phyloP scores from a whole-genome alignment of 352 stramenopile genomes.

The Elongisporangium anandrum region DNA sequence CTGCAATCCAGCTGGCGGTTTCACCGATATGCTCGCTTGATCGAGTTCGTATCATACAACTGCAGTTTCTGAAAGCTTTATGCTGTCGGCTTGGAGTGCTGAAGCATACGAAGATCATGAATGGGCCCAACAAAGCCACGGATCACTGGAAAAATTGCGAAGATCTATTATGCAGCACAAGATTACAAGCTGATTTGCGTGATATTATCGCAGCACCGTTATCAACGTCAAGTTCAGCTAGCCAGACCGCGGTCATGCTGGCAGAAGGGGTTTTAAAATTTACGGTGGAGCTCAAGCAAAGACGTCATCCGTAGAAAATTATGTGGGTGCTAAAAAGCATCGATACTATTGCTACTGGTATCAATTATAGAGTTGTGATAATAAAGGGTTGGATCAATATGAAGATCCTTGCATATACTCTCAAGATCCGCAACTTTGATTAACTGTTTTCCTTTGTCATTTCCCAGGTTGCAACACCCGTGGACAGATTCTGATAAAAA shows the following conservation, averaged over 20 bases:
- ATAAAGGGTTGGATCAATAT: slow-evolving; percentile 16
- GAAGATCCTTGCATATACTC: not conserved
- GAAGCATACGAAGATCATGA: slow-evolving; percentile 4
- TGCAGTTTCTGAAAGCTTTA: slow-evolving; percentile 45
- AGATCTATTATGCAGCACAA: slow-evolving; percentile 44
- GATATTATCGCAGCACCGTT: slow-evolving; percentile 12
- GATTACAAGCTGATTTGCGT: slow-evolving; percentile 38
- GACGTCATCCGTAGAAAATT: slow-evolving; percentile 19
- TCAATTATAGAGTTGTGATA: slow-evolving; percentile 30
- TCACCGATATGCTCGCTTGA: slow-evolving; percentile 23
- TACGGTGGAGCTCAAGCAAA: slow-evolving; percentile 13
- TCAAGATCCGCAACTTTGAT: not conserved
- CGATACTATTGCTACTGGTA: slow-evolving; percentile 18
- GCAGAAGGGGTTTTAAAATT: slow-evolving; percentile 39
- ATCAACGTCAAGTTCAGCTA: slow-evolving; percentile 18
- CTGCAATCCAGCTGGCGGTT: slow-evolving; percentile 35
- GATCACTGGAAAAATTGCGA: slow-evolving; percentile 20
- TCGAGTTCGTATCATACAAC: slow-evolving; percentile 39
- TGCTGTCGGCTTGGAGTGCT: slow-evolving; percentile 23
- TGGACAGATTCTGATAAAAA: slow-evolving; percentile 44
- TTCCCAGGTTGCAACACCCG: slow-evolving; percentile 5
- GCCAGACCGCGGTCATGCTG: slow-evolving; percentile 31
- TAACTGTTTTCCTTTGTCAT: not conserved
- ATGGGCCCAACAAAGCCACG: not conserved
- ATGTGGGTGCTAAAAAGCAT: slow-evolving; percentile 17